phyloP scores from a whole-genome alignment of 257 asterid genomes.

The Primulina huaijiensis region DNA sequence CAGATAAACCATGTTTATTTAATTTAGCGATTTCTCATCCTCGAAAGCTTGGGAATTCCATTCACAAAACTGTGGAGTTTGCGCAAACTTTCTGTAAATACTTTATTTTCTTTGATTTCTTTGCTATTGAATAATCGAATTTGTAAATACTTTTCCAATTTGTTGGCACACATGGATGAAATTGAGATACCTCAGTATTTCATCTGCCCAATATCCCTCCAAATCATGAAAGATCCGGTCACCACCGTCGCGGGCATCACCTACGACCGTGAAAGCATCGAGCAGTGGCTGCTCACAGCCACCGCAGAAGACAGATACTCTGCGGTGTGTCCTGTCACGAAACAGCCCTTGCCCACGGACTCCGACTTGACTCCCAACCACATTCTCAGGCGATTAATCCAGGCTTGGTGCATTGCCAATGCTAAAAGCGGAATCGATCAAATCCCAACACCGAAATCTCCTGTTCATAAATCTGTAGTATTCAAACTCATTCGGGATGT shows the following conservation, averaged over 20 bases:
- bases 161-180: slow-evolving; percentile 38
- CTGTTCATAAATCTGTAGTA: slow-evolving; percentile 38
- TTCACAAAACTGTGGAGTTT: too few species aligned
- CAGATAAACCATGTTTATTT: too few species aligned
- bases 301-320: slow-evolving; percentile 10
- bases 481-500: slow-evolving; percentile 53
- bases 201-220: slow-evolving; percentile 86
- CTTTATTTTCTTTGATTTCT: not conserved
- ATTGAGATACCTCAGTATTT: slow-evolving; percentile 79
- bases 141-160: too few species aligned
- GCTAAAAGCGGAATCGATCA: slow-evolving; percentile 57
- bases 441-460: slow-evolving; percentile 78
- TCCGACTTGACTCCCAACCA: slow-evolving; percentile 80
- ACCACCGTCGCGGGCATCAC: slow-evolving; percentile 86
- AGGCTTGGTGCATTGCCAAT: slow-evolving; percentile 74
- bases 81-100: not conserved
- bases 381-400: slow-evolving; percentile 77
- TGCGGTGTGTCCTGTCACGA: slow-evolving; percentile 65
- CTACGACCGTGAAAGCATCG: slow-evolving; percentile 80
- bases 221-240: slow-evolving; percentile 88
- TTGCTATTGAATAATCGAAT: too few species aligned
- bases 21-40: not conserved
- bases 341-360: slow-evolving; percentile 48
- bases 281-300: slow-evolving; percentile 53
- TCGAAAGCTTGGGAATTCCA: too few species aligned